Percentiles rank a stretch among this genome's conserved stretches.
Conservation (phyloP, 2,329 filamentous ascomycete species). For the Hypoxylon sp. region DNA sequence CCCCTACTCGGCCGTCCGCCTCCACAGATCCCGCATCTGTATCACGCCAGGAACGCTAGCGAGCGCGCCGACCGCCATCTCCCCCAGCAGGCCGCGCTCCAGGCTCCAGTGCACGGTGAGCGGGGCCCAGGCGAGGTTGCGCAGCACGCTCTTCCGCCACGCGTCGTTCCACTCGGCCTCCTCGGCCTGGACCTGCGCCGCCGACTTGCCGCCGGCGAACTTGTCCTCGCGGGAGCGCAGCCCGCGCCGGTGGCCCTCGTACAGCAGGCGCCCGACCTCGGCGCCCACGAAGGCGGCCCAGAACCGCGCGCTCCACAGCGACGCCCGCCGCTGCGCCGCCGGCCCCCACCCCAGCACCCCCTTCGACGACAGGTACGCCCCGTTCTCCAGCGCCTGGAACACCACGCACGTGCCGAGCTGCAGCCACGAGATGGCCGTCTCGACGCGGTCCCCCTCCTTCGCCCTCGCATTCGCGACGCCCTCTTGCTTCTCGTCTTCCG, state of each 20-base stretch:
- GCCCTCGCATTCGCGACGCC: too few species aligned
- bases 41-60: constrained; percentile 59
- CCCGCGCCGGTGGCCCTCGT: constrained; percentile 59
- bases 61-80: constrained; percentile 68
- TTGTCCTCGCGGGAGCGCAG: constrained; percentile 51
- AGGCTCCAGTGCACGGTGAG: constrained; percentile 87
- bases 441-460: constrained; percentile 57
- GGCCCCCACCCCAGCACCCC: constrained; percentile 73
- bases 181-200: constrained; percentile 49
- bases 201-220: constrained; percentile 59
- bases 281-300: constrained; percentile 84
- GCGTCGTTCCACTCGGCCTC: constrained; percentile 58
- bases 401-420: constrained; percentile 76
- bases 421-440: constrained; percentile 68
- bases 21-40: constrained; percentile 52
- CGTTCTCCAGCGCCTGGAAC: constrained; percentile 88
- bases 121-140: constrained; percentile 82
- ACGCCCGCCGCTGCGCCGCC: constrained; percentile 70
- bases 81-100: constrained; percentile 72
- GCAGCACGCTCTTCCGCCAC: constrained; percentile 76
- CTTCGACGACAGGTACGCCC: constrained; percentile 80
- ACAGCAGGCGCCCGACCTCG: constrained; percentile 76
- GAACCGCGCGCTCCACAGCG: constrained; percentile 79
- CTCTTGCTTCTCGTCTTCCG: constrained; percentile 48
- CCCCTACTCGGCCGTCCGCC: constrained; percentile 48